phyloP scores from a whole-genome alignment of 208 protist genomes.

The Acanthamoeba divionensis region DNA sequence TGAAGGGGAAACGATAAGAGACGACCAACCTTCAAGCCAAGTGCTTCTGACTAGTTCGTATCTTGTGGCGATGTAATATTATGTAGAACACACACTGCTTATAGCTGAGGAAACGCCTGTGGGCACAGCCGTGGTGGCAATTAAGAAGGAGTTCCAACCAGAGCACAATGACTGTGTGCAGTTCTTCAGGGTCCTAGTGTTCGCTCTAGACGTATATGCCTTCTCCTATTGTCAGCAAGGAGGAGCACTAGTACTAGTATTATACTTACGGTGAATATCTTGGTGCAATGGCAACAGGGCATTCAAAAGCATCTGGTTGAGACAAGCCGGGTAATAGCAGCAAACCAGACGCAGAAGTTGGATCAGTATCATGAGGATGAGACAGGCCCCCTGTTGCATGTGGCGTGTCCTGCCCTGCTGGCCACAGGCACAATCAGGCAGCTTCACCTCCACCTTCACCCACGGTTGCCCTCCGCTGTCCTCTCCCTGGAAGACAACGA shows the following conservation, averaged over 20 bases:
- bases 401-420: no score
- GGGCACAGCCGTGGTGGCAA: background rate
- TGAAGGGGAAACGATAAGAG: no score
- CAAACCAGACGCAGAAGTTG: background rate
- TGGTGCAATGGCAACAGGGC: background rate
- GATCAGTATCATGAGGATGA: background rate
- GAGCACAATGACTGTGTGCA: background rate
- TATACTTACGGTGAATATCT: background rate
- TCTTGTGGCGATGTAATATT: background rate
- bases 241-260: background rate
- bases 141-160: background rate
- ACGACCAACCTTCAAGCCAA: background rate
- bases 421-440: no score
- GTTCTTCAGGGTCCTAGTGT: background rate
- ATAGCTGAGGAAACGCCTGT: background rate
- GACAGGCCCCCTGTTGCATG: background rate
- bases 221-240: background rate
- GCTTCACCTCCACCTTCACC: no score
- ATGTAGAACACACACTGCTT: background rate
- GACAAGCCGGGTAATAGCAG: background rate
- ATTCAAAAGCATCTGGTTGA: background rate
- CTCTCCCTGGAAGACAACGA: background rate
- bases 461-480: background rate
- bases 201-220: slow-evolving; percentile 1
- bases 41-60: background rate